Base-by-base conservation (phyloP, 768 basidiomycete genomes). In the Leccinum subtestaceum region DNA sequence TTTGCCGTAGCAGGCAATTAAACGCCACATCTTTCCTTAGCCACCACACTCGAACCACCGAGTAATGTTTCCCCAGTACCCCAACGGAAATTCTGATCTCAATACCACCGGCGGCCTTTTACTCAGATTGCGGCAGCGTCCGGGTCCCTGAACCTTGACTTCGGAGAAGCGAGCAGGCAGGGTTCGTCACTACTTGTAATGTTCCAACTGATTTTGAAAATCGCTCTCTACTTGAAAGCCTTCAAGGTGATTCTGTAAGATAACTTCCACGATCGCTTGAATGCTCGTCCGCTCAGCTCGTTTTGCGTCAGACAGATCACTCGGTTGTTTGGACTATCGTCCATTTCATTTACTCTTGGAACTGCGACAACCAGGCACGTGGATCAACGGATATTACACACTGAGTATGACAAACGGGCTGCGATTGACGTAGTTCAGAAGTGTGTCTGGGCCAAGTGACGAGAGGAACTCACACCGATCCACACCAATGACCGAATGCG, bases 341-440 rank as follows among this genome's bases (percentile, higher is more conserved):
- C 21, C 32, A 23, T 36, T 52, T 36, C 34, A 36, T 23, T 34
- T 21, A 36, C 52, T 51, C 27, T 4, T 48, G 9, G 13, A 47
- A 53, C 63, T 63, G 63, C 62, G 63, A 61, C 21, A 57, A 64
- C 58, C 52, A 51, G 53, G 59, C 27, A 52, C 53, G 62, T 70
- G 65, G 62, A 67, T 67, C 56, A 60, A 60, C 70, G 63, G 69
- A 62, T 38, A 67, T 70, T 71, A 71, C 56, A 68, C 53, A 32
- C 15, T 43, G 52, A 57, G 52, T 52, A 57, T 52, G 53, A 43
- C 55, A 57, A 45, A 29, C 68, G 49, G 48, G 59, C 60, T 70
- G 56, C 55, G 36, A 36, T 52, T 59, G 61, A 68, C 62, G 53
- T 64, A 59, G 65, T 55, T 57, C 54, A 19, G 29, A 65, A 47